Conservation (phyloP, 371 early-diverging fungal species). For the Mucor piriformis region DNA sequence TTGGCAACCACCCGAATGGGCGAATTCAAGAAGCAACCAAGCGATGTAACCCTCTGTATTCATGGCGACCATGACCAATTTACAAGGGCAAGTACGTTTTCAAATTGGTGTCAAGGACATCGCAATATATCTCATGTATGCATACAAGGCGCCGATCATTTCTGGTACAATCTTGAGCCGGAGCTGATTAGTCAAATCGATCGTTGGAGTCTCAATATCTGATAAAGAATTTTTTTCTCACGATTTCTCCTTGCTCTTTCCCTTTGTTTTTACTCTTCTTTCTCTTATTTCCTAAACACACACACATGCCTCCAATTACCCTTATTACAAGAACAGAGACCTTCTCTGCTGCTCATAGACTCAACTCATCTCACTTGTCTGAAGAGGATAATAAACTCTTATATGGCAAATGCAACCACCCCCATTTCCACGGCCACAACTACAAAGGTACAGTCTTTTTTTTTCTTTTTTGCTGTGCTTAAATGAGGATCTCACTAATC, state of each 20-base stretch:
- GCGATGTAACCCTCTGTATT: slow-evolving; percentile 21
- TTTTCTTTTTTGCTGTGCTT: not conserved
- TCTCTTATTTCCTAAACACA: not conserved
- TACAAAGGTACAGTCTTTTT: slow-evolving; percentile 62
- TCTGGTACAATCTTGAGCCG: slow-evolving; percentile 36
- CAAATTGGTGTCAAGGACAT: slow-evolving; percentile 29
- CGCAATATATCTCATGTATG: not conserved
- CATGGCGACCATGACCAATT: slow-evolving; percentile 47
- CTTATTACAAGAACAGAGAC: slow-evolving; percentile 77
- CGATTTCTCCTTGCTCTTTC: not conserved
- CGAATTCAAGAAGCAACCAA: slow-evolving; percentile 31
- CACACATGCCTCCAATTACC: slow-evolving; percentile 51
- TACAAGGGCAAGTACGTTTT: slow-evolving; percentile 28
- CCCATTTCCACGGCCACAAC: slow-evolving; percentile 90
- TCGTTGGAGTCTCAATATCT: slow-evolving; percentile 4
- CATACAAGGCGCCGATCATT: slow-evolving; percentile 41
- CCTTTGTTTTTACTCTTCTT: slow-evolving; percentile 1
- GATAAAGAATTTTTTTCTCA: not conserved
- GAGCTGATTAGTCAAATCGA: slow-evolving; percentile 12
- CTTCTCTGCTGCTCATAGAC: slow-evolving; percentile 89
- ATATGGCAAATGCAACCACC: slow-evolving; percentile 90
- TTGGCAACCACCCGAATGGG: slow-evolving; percentile 29
- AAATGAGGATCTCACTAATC: not conserved
- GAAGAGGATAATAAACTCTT: slow-evolving; percentile 71
- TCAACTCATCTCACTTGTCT: slow-evolving; percentile 73